phyloP scores from a whole-genome alignment of 805 yeast genomes.

The Nakazawaea ernobii region DNA sequence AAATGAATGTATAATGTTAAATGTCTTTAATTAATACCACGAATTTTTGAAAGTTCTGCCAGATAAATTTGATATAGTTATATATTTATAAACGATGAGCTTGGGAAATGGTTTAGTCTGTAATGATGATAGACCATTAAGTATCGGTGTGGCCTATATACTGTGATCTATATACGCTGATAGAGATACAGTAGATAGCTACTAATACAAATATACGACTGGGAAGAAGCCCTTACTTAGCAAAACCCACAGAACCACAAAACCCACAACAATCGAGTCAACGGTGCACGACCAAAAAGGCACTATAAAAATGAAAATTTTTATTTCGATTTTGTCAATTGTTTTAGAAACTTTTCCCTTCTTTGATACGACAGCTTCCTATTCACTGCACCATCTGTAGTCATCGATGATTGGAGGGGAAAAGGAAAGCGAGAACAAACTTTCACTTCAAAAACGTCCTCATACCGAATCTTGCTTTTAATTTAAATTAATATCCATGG shows the following conservation, averaged over 20 bases:
- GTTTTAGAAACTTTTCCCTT: slow-evolving; percentile 14
- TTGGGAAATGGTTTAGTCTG: too few species aligned
- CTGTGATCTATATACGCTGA: too few species aligned
- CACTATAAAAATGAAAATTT: slow-evolving; percentile 7
- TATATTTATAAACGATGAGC: neutral
- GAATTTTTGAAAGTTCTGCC: neutral
- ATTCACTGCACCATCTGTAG: slow-evolving; percentile 36
- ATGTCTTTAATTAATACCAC: too few species aligned
- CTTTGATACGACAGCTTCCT: slow-evolving; percentile 37
- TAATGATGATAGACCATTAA: too few species aligned
- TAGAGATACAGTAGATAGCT: too few species aligned
- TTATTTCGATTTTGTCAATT: neutral
- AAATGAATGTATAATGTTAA: too few species aligned
- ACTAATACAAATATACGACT: too few species aligned
- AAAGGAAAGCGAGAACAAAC: slow-evolving; percentile 32
- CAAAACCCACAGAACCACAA: neutral
- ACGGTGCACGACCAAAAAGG: too few species aligned
- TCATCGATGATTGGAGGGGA: slow-evolving; percentile 39
- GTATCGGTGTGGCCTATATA: too few species aligned
- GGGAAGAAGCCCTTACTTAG: too few species aligned
- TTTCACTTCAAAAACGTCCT: slow-evolving; percentile 28
- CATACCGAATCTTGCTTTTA: slow-evolving; percentile 25
- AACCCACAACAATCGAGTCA: neutral
- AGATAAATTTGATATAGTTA: neutral
- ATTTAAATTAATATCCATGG: slow-evolving; percentile 10